Percentiles rank a stretch among this genome's conserved stretches.
Evolutionary conservation across 192 early-diverging fungal genomes (phyloP).

Genomic region (Umbelopsis sp.): DNA sequence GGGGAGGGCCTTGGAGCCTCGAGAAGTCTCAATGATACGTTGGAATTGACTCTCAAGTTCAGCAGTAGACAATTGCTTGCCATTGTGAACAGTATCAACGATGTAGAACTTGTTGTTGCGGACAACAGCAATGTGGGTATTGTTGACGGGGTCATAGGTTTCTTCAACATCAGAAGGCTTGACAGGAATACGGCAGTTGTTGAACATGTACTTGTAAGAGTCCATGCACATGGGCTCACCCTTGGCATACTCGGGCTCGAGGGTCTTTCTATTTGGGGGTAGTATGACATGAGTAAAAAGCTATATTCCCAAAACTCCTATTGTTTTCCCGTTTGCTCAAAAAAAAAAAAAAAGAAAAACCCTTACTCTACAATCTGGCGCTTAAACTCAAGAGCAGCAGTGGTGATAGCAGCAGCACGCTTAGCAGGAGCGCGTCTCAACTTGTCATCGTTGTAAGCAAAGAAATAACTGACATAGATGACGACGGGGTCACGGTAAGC

Average conservation of each 20-base stretch:
- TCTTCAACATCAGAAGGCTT: constrained; percentile 84
- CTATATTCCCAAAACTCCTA: too few species aligned
- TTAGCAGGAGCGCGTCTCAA: constrained; percentile 72
- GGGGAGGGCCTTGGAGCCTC: constrained; percentile 65
- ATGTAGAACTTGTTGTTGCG: constrained; percentile 92
- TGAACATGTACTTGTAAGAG: constrained; percentile 97
- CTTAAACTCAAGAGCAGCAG: constrained; percentile 90
- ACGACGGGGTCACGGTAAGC: constrained; percentile 96
- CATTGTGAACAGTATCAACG: constrained; percentile 74
- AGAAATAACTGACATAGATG: constrained; percentile 97
- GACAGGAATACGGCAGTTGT: constrained; percentile 88
- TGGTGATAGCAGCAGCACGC: constrained; percentile 88
- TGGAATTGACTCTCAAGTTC: constrained; percentile 84
- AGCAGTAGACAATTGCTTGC: constrained; percentile 76
- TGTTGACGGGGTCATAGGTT: constrained; percentile 68
- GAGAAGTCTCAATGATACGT: constrained; percentile 69
- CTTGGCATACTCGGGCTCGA: constrained; percentile 84
- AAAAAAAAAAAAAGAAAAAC: too few species aligned
- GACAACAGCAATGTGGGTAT: constrained; percentile 86
- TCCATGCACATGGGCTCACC: constrained; percentile 82
- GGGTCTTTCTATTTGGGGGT: constrained; percentile 50
- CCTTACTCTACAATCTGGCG: constrained; percentile 69
- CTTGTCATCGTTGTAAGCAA: constrained; percentile 89
- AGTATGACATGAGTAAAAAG: not conserved
- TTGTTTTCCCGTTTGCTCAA: not conserved